A percentile compares a stretch with the other conserved stretches of the same genome.
Conservation (phyloP, 345 rosid genomes). For the Melaleuca quinquenervia region DNA sequence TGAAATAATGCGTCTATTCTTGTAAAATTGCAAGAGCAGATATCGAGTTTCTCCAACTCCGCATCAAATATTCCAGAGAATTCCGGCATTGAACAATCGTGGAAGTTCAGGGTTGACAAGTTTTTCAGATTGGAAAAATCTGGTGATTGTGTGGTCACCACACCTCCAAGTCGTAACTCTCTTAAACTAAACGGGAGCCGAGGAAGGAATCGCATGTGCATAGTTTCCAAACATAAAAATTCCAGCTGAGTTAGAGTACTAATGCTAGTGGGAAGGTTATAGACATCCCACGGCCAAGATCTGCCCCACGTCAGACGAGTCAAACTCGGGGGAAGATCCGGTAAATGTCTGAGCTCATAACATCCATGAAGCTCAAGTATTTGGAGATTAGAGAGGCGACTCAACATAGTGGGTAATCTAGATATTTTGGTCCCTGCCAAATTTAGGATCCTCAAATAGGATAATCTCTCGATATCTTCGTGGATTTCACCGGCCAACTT, state of each 20-base stretch:
- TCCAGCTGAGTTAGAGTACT: background rate
- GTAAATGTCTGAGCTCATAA: background rate
- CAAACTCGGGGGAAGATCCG: background rate
- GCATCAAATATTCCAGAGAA: background rate
- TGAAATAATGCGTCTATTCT: background rate
- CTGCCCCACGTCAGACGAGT: background rate
- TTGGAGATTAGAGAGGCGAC: background rate
- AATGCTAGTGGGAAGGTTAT: background rate
- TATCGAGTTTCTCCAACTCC: background rate
- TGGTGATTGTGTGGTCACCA: rapidly evolving
- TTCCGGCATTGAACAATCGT: background rate
- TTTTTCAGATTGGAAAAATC: background rate
- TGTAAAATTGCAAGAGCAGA: background rate
- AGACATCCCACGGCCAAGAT: no score
- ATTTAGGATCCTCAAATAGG: background rate
- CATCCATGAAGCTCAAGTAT: background rate
- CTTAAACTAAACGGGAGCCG: background rate
- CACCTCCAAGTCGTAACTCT: background rate
- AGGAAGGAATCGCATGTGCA: background rate
- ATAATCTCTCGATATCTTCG: background rate
- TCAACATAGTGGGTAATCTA: background rate
- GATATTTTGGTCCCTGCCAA: background rate
- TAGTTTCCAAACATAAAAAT: background rate
- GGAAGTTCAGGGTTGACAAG: background rate
- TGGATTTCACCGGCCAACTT: background rate